Percentiles rank a stretch among this genome's conserved stretches.
These are phyloP conservation scores for Penicilliopsis zonata DNA, from an alignment of 495 filamentous ascomycete species.

Conservation along the genomic window DNA sequence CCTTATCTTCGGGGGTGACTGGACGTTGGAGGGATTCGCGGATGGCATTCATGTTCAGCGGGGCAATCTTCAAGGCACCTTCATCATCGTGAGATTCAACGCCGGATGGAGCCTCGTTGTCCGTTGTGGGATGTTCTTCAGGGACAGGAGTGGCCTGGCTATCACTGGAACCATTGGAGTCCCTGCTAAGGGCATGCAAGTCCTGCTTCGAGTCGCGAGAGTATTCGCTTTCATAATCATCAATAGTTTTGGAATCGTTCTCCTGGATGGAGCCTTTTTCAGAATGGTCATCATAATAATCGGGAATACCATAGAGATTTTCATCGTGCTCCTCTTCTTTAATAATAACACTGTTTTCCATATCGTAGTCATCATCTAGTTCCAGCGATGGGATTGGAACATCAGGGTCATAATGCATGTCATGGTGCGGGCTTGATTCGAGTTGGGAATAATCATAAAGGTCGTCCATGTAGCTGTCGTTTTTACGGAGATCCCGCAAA, in stretches of 20 bases:
- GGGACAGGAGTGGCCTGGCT: conserved; percentile 23
- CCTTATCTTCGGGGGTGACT: conserved; percentile 48
- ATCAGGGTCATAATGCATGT: conserved; percentile 62
- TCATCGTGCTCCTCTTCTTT: conserved; percentile 52
- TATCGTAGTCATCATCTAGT: conserved; percentile 42
- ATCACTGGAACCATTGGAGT: conserved; percentile 8
- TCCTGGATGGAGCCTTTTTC: conserved; percentile 35
- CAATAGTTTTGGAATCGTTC: conserved; percentile 23
- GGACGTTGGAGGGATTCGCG: conserved; percentile 45
- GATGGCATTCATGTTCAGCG: conserved; percentile 35
- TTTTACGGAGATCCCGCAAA: conserved; percentile 71
- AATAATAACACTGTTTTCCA: conserved; percentile 50
- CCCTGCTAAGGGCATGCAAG: conserved; percentile 4
- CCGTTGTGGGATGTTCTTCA: conserved; percentile 3
- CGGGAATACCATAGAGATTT: conserved; percentile 60
- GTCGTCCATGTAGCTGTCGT: conserved; percentile 41
- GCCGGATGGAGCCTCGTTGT: conserved; percentile 3
- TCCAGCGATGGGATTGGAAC: conserved; percentile 70
- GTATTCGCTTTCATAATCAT: conserved; percentile 39
- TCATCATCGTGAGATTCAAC: conserved; percentile 11
- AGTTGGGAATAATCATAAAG: conserved; percentile 52
- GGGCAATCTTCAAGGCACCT: neutral
- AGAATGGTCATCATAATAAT: conserved; percentile 35
- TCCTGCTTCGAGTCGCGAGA: conserved; percentile 29
- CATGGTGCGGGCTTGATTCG: conserved; percentile 38